Conservation (phyloP, 495 filamentous ascomycete genomes). For the Tuber aestivum region DNA sequence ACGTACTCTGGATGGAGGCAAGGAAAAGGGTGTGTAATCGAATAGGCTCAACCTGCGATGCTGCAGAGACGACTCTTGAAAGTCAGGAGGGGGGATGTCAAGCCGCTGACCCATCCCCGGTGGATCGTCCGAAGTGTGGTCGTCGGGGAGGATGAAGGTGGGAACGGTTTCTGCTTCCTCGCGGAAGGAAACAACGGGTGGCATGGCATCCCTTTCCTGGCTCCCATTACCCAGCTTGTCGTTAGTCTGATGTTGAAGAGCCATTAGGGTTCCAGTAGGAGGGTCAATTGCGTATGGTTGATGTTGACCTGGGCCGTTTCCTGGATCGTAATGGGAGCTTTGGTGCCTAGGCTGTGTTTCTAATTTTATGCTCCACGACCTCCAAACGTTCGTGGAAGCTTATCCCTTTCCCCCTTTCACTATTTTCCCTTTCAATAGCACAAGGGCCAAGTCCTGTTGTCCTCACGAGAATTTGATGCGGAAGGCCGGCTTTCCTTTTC, state of each 20-base stretch:
- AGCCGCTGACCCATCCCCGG: constrained; percentile 16
- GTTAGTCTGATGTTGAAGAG: constrained; percentile 21
- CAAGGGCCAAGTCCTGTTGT: neutral
- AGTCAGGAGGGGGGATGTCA: constrained; percentile 15
- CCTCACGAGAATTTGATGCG: neutral
- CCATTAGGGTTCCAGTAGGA: constrained; percentile 25
- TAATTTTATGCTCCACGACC: constrained; percentile 23
- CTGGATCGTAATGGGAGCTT: constrained; percentile 8
- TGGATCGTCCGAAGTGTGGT: constrained; percentile 10
- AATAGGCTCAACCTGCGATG: constrained; percentile 37
- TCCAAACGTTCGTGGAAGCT: constrained; percentile 16
- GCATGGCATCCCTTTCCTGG: constrained; percentile 16
- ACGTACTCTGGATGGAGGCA: constrained; percentile 41
- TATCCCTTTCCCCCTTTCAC: constrained; percentile 11
- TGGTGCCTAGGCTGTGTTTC: neutral
- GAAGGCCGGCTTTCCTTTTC: neutral
- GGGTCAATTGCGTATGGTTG: constrained; percentile 20
- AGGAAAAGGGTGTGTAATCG: constrained; percentile 40
- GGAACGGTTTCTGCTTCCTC: constrained; percentile 24
- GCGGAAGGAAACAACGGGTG: constrained; percentile 17
- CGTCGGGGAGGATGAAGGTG: constrained; percentile 31
- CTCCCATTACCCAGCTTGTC: constrained; percentile 14
- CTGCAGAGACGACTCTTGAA: constrained; percentile 32
- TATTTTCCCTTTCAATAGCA: constrained; percentile 10
- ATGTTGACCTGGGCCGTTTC: constrained; percentile 22